Evolutionary conservation across 192 early-diverging fungal genomes (phyloP), one percentile per base, ranked within the genome.

Genomic region (Entomortierella lignicola): DNA sequence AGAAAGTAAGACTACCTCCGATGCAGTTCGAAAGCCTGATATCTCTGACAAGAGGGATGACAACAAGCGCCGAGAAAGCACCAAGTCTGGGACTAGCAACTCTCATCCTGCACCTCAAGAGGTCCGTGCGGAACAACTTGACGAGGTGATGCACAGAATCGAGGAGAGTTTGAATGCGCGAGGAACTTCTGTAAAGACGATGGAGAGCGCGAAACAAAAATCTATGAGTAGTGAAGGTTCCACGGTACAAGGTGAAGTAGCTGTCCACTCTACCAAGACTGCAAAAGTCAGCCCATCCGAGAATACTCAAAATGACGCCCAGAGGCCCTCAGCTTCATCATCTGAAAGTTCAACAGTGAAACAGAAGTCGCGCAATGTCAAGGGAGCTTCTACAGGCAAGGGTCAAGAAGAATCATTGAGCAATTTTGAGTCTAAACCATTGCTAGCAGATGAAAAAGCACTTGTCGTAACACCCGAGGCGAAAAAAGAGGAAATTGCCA

Each of bases 61-160:
- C 5, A 37, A 57, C 12, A 43, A 44, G 29, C 12, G 27, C 2
- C 12, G 15, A 11, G 48, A 60, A 4, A n/a, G 7, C 25, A 21
- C 20, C 42, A 54, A 32, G 23, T 7, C 39, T 27, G 42, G 23
- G 4, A 6, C 42, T 18, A 27, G 17, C 21, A 53, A 30, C 17
- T n/a, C 44, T 13, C 60, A 63, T 13, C 20, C 39, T 12, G 52
- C 15, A 17, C 8, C 43, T 26, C 63, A 60, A 4, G 72, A 74
- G 51, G 32, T 48, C 5, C 63, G 51, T 26, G 51, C 61, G 17
- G 72, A 66, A 23, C 72, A 74, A 44, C 11, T 68, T 1, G 60
- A 68, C 11, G 66, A 68, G 34, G 60, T 77, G 8, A 77, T 77
- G 72, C 64, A 67, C 30, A 60, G 60, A n/a, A 77, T 77, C n/a